These are phyloP conservation scores for Coelastrella sp. DNA, from an alignment of 139 green algal species.

Conservation along the genomic window DNA sequence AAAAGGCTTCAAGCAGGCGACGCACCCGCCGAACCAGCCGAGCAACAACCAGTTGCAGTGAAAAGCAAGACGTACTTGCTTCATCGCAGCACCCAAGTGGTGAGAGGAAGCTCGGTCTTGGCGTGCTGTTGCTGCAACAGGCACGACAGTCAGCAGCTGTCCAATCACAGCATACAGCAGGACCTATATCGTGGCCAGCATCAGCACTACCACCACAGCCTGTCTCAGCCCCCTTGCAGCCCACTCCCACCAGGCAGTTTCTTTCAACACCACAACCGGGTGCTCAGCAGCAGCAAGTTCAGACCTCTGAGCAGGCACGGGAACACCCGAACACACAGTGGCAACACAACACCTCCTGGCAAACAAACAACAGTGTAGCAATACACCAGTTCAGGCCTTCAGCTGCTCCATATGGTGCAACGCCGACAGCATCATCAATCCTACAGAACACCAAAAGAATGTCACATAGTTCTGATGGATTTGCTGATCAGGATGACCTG, in stretches of 20 bases:
- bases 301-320: not conserved
- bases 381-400: not conserved
- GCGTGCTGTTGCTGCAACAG: not conserved
- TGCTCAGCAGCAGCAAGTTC: no score
- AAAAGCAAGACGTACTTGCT: not conserved
- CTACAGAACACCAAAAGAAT: not conserved
- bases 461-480: no score
- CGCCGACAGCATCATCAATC: conserved; percentile 13
- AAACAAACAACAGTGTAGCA: no score
- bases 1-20: not conserved
- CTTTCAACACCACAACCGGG: no score
- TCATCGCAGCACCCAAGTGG: not conserved
- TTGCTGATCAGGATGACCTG: not conserved
- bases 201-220: not conserved
- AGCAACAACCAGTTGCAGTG: not conserved
- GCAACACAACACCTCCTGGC: no score
- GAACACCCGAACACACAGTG: not conserved
- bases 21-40: not conserved
- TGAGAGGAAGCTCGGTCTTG: not conserved
- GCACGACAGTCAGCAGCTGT: not conserved
- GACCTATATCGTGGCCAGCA: not conserved
- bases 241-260: no score
- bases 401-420: not conserved
- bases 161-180: not conserved
- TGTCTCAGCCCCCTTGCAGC: not conserved